These are phyloP conservation scores for Cystobasidium onofrii DNA, from an alignment of 768 basidiomycete genomes.

Conservation along the genomic window DNA sequence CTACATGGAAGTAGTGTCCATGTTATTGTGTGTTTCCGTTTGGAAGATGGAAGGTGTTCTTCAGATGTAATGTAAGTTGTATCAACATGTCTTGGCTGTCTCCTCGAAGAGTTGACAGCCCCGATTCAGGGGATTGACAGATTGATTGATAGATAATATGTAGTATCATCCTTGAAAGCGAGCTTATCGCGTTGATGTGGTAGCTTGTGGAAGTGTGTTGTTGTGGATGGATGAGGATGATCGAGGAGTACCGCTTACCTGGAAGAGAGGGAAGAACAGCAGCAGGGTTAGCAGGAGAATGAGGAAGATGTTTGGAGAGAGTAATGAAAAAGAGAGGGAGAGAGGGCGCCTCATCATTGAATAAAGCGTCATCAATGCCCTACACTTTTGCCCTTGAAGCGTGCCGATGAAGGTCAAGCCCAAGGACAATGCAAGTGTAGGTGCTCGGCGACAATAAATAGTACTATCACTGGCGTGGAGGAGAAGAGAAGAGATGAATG, in stretches of 20 bases:
- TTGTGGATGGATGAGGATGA: background rate
- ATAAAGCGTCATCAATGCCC: background rate
- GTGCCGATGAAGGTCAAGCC: background rate
- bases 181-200: background rate
- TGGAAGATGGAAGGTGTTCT: too few species aligned
- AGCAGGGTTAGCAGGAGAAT: background rate
- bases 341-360: background rate
- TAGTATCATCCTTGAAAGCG: constrained; percentile 12
- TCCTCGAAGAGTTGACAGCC: background rate
- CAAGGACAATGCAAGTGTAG: background rate
- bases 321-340: background rate
- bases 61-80: constrained; percentile 29
- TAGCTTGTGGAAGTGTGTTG: too few species aligned
- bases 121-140: constrained; percentile 54
- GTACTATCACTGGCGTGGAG: constrained; percentile 1
- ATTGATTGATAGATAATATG: constrained; percentile 44
- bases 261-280: background rate
- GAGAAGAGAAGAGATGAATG: background rate
- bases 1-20: too few species aligned
- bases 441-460: constrained; percentile 17
- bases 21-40: too few species aligned
- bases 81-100: constrained; percentile 29
- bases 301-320: background rate
- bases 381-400: background rate
- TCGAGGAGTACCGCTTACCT: background rate